phyloP scores from a whole-genome alignment of 208 protist species.

The Acanthamoeba culbertsoni region DNA sequence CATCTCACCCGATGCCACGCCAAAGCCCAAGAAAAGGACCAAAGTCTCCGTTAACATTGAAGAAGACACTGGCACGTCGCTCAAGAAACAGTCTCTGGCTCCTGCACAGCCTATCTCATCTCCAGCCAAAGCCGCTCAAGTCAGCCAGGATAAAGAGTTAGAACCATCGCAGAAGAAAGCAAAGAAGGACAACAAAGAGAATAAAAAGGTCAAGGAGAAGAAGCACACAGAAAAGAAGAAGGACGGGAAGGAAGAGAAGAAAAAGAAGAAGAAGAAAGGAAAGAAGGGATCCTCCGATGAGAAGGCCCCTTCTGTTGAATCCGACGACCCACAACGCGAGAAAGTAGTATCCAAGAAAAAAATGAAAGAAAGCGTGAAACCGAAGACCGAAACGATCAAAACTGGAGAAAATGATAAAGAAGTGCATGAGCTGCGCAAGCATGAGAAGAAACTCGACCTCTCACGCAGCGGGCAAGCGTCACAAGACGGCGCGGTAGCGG shows the following conservation, averaged over 20 bases:
- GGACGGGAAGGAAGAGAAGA: neutral
- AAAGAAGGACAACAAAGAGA: neutral
- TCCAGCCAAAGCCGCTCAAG: neutral
- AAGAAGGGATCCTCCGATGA: neutral
- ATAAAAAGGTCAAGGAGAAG: neutral
- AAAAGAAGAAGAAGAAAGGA: neutral
- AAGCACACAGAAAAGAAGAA: neutral
- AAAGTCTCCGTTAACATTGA: slow-evolving; percentile 22
- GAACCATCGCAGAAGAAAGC: neutral
- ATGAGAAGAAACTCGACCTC: slow-evolving; percentile 44
- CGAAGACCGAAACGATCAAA: too few species aligned
- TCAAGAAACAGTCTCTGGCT: neutral
- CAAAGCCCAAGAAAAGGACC: neutral
- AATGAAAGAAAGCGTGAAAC: neutral
- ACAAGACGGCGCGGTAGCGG: neutral
- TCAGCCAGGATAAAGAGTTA: neutral
- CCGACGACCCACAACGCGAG: too few species aligned
- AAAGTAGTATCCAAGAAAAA: neutral
- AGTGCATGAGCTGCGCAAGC: neutral
- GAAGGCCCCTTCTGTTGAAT: too few species aligned
- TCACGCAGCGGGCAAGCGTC: slow-evolving; percentile 21
- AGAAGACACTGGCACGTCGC: neutral
- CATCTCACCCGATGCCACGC: neutral
- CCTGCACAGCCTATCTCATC: neutral
- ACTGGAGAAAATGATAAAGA: neutral